Percentiles rank a stretch among this genome's conserved stretches.
phyloP scores from a whole-genome alignment of 179 eudicot species.

The Beta macrorhiza region DNA sequence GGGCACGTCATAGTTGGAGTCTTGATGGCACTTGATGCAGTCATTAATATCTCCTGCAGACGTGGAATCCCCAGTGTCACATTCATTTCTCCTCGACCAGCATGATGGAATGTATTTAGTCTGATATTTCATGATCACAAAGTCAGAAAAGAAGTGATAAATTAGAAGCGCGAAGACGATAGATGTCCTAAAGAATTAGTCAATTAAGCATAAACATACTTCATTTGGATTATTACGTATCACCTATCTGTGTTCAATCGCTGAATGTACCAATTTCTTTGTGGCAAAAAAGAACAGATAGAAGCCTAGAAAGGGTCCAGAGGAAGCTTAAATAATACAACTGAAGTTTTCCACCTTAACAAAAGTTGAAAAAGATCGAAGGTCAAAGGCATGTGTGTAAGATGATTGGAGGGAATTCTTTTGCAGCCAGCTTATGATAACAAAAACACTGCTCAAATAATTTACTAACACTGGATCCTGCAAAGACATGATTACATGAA shows the following conservation, averaged over 20 bases:
- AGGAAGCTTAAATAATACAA: background rate
- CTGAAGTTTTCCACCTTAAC: background rate
- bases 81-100: slow-evolving; percentile 99
- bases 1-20: slow-evolving; percentile 99
- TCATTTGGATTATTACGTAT: background rate
- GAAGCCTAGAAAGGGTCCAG: background rate
- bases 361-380: background rate
- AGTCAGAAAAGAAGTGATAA: background rate
- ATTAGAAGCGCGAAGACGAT: background rate
- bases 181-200: background rate
- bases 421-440: background rate
- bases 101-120: slow-evolving; percentile 96
- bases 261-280: background rate
- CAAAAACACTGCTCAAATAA: background rate
- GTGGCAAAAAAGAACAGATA: background rate
- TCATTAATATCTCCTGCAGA: slow-evolving; percentile 94
- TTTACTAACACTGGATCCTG: background rate
- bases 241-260: background rate
- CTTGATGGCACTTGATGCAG: slow-evolving; percentile 68
- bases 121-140: slow-evolving; percentile 41
- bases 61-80: slow-evolving; percentile 99
- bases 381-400: too few species aligned
- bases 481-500: background rate
- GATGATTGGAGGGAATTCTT: background rate
- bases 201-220: background rate